These are phyloP conservation scores for Clarireedia sp. DNA, from an alignment of 2,329 filamentous ascomycete genomes.

Conservation along the genomic window DNA sequence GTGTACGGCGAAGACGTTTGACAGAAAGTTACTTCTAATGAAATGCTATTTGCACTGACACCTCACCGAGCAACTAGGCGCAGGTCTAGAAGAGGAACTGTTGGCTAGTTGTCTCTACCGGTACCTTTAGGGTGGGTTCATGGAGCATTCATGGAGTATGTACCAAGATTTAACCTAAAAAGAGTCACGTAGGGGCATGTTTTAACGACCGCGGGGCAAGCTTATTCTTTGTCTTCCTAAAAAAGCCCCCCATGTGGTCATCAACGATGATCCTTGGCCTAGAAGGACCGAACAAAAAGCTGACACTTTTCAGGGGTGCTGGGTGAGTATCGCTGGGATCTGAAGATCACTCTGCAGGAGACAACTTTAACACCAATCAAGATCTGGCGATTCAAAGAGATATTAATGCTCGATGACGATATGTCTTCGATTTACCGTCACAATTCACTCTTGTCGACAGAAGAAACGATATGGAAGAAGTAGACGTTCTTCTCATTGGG, in stretches of 20 bases:
- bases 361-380: slow-evolving; percentile 19
- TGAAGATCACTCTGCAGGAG: slow-evolving; percentile 12
- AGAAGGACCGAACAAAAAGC: slow-evolving; percentile 5
- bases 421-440: neutral
- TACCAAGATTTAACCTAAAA: neutral
- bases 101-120: neutral
- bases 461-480: too few relatives aligned
- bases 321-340: slow-evolving; percentile 7
- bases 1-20: neutral
- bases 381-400: slow-evolving; percentile 3
- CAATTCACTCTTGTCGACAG: too few relatives aligned
- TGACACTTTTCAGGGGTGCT: slow-evolving; percentile 3
- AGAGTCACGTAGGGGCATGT: neutral
- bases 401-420: slow-evolving; percentile 15
- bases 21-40: neutral
- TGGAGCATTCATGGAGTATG: too few relatives aligned
- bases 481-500: too few relatives aligned
- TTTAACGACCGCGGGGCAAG: slow-evolving; percentile 11
- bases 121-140: too few relatives aligned
- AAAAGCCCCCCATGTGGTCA: slow-evolving; percentile 14
- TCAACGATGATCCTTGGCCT: slow-evolving; percentile 20
- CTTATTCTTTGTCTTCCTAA: neutral
- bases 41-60: neutral
- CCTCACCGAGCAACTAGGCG: too few relatives aligned
- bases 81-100: too few relatives aligned